Conservation (phyloP, 495 filamentous ascomycete genomes). For the Aspergillus hancockii region DNA sequence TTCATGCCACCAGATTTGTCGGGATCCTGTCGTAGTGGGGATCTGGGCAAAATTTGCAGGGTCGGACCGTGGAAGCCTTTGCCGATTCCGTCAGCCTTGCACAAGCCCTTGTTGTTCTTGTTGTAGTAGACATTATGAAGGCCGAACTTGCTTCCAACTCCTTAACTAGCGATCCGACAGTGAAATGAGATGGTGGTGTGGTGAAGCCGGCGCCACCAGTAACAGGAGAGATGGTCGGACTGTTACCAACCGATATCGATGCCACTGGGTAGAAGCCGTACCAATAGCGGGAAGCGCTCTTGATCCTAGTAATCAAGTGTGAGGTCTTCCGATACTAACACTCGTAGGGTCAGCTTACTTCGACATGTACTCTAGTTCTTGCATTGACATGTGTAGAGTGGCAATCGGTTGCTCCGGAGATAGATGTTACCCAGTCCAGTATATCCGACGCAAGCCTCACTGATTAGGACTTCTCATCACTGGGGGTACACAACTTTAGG, state of each 20-base stretch:
- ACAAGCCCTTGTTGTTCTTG: too few relatives aligned
- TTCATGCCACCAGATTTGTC: too few relatives aligned
- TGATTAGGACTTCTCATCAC: slow-evolving; percentile 37
- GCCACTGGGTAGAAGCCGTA: not conserved
- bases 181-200: slow-evolving; percentile 55
- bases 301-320: not conserved
- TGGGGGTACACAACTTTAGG: slow-evolving; percentile 67
- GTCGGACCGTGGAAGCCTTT: too few relatives aligned
- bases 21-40: too few relatives aligned
- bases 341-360: not conserved
- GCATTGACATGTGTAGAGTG: not conserved
- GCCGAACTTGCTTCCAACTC: slow-evolving; percentile 51
- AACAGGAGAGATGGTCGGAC: slow-evolving; percentile 39
- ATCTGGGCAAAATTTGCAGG: too few relatives aligned
- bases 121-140: too few relatives aligned
- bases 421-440: slow-evolving; percentile 1
- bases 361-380: too few relatives aligned
- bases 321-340: not conserved
- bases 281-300: not conserved
- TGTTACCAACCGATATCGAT: slow-evolving; percentile 31
- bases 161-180: slow-evolving; percentile 40
- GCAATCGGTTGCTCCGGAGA: not conserved
- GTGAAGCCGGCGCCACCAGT: slow-evolving; percentile 60
- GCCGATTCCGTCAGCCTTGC: too few relatives aligned
- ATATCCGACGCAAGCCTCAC: slow-evolving; percentile 1